Base-by-base conservation (phyloP, 176 grass and related monocot species). In the Triticum aestivum region DNA sequence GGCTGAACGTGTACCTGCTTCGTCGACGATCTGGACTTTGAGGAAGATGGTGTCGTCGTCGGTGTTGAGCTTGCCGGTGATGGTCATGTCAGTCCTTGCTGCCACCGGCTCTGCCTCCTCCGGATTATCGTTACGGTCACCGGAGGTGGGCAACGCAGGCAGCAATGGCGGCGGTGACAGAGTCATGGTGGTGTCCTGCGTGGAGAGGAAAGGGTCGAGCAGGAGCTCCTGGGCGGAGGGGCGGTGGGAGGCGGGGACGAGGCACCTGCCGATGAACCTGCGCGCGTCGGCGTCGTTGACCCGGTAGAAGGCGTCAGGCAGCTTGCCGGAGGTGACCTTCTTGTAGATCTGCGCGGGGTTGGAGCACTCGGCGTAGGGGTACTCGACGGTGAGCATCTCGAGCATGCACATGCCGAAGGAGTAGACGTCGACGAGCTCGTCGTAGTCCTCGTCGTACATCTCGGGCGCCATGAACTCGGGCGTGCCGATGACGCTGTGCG, bases 341-440 rank as follows among this genome's bases (percentile, higher is more conserved):
- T 92, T 99, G 87, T 99, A 99, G 54, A 99, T 99, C 87, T 99
- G 97, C 8, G 97, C 97, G 3, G 97, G 94, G 80, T 99, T 99
- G 11, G 59, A 81, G 51, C 97, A 99, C 80, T 99, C 97, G 73
- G 80, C 65, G 65, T 99, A 99, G 6, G 97, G 97, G 80, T 93
- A 99, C 71, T 99, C 92, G 5, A 79, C 76, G 11, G 92, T 99
- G 45, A 96, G 80, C 94, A 99, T 99, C 89, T 99, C 97, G 1
- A 99, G 77, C 83, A 99, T 80, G 86, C 97, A 99, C 97, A 99
- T 96, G 0, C 97, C 97, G 12, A 99, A 96, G 8, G 97, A 92
- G 84, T 96, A 99, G 18, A 96, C 85, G 65, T 99, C 97, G 0
- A 96, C 97, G 3, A 76, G 77, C 79, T 94, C 88, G 45, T 94